Conservation (phyloP, 306 rosid genomes). For the Gastrolobium villosum region DNA sequence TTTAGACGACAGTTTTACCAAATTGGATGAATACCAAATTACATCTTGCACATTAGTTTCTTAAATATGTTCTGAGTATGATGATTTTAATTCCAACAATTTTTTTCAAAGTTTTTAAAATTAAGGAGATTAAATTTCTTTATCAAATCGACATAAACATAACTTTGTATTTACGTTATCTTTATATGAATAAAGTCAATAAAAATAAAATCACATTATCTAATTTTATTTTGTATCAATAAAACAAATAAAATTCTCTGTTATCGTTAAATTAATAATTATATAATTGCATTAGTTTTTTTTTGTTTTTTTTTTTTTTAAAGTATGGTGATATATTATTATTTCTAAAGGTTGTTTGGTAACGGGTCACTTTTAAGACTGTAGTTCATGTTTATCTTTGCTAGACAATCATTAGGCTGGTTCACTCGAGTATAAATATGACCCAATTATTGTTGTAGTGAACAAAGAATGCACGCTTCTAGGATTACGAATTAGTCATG, state of each 20-base stretch:
- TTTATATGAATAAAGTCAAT: background rate
- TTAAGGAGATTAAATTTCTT: background rate
- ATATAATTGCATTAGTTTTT: background rate
- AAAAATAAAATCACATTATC: background rate
- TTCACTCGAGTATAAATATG: slow-evolving; percentile 4
- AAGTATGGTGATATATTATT: background rate
- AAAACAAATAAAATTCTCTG: background rate
- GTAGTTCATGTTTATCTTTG: slow-evolving; percentile 40
- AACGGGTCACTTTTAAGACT: slow-evolving; percentile 27
- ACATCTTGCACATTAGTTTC: slow-evolving; percentile 13
- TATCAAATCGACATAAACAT: background rate
- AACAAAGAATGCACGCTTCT: slow-evolving; percentile 26
- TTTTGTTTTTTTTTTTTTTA: background rate
- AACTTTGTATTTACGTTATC: background rate
- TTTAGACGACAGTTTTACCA: background rate
- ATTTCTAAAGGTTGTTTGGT: slow-evolving; percentile 32
- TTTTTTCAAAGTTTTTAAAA: background rate
- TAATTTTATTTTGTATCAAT: background rate
- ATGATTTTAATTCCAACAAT: background rate
- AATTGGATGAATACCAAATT: slow-evolving; percentile 19
- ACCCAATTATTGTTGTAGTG: slow-evolving; percentile 23
- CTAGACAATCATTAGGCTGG: slow-evolving; percentile 5
- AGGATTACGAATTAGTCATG: slow-evolving; percentile 24
- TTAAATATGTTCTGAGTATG: background rate
- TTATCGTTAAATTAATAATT: background rate